Conservation (phyloP, 352 stramenopile genomes). For the Pythium phragmitis region DNA sequence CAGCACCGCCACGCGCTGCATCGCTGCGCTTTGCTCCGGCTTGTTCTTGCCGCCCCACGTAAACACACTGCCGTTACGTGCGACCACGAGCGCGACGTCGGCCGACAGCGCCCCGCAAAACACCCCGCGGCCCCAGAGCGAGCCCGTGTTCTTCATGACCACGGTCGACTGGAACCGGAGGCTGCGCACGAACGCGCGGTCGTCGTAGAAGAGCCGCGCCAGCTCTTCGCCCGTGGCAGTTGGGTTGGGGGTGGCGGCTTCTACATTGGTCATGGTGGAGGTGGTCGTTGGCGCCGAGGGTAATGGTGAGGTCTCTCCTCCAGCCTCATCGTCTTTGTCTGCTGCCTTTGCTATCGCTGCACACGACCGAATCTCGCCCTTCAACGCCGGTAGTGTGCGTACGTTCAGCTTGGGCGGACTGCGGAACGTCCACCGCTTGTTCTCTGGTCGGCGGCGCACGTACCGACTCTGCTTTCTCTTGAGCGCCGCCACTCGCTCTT, state of each 20-base stretch:
- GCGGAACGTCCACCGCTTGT: conserved; percentile 62
- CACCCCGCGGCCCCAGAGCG: conserved; percentile 88
- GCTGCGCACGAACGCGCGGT: conserved; percentile 61
- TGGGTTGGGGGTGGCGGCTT: neutral
- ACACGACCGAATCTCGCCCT: conserved; percentile 20
- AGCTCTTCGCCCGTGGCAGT: conserved; percentile 48
- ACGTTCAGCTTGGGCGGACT: conserved; percentile 64
- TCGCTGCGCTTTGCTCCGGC: conserved; percentile 25
- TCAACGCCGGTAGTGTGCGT: conserved; percentile 31
- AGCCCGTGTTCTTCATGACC: conserved; percentile 87
- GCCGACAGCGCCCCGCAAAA: conserved; percentile 77
- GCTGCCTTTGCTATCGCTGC: conserved; percentile 14
- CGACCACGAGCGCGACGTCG: conserved; percentile 87
- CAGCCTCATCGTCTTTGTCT: neutral
- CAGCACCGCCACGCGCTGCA: conserved; percentile 29
- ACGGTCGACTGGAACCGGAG: conserved; percentile 63
- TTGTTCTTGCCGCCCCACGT: conserved; percentile 85
- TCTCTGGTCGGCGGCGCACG: conserved; percentile 60
- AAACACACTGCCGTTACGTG: conserved; percentile 79
- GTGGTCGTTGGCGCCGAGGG: neutral
- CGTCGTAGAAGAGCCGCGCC: conserved; percentile 64
- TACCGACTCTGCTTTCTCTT: conserved; percentile 34
- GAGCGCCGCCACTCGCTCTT: conserved; percentile 7
- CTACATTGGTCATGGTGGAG: neutral
- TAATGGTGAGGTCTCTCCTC: neutral